Percentiles rank a stretch among this genome's conserved stretches.
Evolutionary conservation across 305 asterid genomes (phyloP).

Genomic region (Coffea humblotiana): DNA sequence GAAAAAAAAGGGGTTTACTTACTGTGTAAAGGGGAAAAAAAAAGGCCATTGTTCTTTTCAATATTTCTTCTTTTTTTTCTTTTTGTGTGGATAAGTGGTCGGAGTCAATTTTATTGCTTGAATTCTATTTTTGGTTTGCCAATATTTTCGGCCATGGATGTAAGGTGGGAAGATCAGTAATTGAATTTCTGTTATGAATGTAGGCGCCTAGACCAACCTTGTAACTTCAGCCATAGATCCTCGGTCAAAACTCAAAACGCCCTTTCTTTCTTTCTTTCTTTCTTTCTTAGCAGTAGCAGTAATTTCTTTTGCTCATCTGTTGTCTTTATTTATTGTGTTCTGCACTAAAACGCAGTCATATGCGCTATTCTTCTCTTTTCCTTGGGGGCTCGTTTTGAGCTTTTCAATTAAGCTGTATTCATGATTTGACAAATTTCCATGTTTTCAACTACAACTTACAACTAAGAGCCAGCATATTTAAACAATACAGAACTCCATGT

Average conservation of each 20-base stretch:
- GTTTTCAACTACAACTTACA: not conserved
- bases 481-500: too few species aligned
- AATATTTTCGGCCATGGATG: conserved; percentile 33
- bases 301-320: too few species aligned
- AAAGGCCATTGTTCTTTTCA: not conserved
- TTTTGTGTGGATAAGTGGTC: not conserved
- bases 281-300: too few species aligned
- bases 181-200: conserved; percentile 14
- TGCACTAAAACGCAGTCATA: too few species aligned
- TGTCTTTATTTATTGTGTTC: too few species aligned
- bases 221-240: not conserved
- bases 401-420: not conserved
- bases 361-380: too few species aligned
- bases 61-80: not conserved
- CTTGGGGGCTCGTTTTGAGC: not conserved
- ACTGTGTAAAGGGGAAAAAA: too few species aligned
- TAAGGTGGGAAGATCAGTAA: conserved; percentile 23
- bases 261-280: too few species aligned
- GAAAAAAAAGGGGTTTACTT: not conserved
- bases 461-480: too few species aligned
- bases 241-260: not conserved
- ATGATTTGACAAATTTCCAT: not conserved
- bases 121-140: conserved; percentile 22
- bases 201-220: conserved; percentile 25
- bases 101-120: not conserved